phyloP scores from a whole-genome alignment of 2,329 filamentous ascomycete genomes.

The Colletotrichum sp. region DNA sequence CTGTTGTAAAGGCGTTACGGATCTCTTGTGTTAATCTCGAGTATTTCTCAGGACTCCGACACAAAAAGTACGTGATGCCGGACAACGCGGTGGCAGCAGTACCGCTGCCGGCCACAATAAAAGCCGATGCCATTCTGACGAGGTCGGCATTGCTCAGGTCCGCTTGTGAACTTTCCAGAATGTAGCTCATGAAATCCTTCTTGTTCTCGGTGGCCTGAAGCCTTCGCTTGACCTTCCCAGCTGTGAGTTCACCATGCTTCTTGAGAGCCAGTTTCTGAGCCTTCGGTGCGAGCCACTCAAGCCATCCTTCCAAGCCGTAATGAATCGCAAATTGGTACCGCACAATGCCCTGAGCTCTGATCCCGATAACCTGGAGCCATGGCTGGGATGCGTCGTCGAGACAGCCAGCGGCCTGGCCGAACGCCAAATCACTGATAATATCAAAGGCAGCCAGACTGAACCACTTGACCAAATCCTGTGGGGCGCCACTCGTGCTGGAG shows the following conservation, averaged over 20 bases:
- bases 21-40: conserved; percentile 34
- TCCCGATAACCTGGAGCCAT: conserved; percentile 10
- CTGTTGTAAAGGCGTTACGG: conserved; percentile 13
- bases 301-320: background rate
- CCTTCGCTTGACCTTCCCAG: conserved; percentile 2
- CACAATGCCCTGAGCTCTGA: background rate
- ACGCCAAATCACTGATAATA: conserved; percentile 49
- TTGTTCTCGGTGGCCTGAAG: background rate
- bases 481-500: background rate
- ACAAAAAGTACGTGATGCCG: conserved; percentile 44
- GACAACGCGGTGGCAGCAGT: conserved; percentile 48
- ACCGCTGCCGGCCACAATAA: conserved; percentile 43
- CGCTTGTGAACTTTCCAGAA: background rate
- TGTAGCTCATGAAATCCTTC: conserved; percentile 9
- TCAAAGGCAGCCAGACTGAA: conserved; percentile 43
- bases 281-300: conserved; percentile 5
- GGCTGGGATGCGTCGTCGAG: conserved; percentile 28
- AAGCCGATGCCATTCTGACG: conserved; percentile 9
- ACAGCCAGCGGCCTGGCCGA: conserved; percentile 47
- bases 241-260: conserved; percentile 2
- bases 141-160: conserved; percentile 4
- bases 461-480: conserved; percentile 33
- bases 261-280: background rate
- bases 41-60: conserved; percentile 30
- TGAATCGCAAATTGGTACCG: conserved; percentile 7